Base-by-base conservation (phyloP, 805 yeast genomes). In the Brettanomyces sp. region DNA sequence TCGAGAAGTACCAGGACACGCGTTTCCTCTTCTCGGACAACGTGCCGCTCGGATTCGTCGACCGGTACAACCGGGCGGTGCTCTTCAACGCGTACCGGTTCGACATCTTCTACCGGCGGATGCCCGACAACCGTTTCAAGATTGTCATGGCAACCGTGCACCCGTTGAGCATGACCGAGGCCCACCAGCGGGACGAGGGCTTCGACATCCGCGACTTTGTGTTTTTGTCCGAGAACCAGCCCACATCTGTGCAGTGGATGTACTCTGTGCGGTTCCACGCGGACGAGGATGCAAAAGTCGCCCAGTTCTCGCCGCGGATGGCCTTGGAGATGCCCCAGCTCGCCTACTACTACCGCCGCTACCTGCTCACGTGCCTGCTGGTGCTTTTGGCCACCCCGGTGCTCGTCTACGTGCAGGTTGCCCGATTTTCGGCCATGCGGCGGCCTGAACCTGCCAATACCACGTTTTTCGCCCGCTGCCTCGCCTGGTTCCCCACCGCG, bases 31-130 rank as follows among this genome's bases (percentile, higher is more conserved):
- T 34, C 34, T n/a, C 45, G 21, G 25, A 34, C 23, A 36, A 36
- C 40, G 32, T 42, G 22, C 45, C 45, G n/a, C 39, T 42, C n/a
- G 45, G 45, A 21, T 42, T 35, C 14, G 33, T 42, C 8, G 45
- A 42, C 24, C 32, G 40, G 13, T 36, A 42, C 34, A 24, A 25
- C 32, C 13, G 45, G 5, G 45, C 45, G 13, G 40, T 42, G 13
- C 39, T 42, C 7, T 36, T 25, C 39, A 42, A 42, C 33, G n/a
- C n/a, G 22, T 25, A n/a, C 24, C 22, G 36, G 21, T 42, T 42
- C 34, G 33, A 34, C 18, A 36, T 42, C 21, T n/a, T 35, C 40
- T 42, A 42, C 33, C 6, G 32, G 14, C 13, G 25, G 18, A 23
- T 14, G 18, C 36, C 36, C 28, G 45, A 42, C 12, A 24, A 42